A percentile compares a stretch with the other conserved stretches of the same genome.
These are phyloP conservation scores for Penicillium brevicompactum DNA, from an alignment of 2,329 filamentous ascomycete species.

Conservation along the genomic window DNA sequence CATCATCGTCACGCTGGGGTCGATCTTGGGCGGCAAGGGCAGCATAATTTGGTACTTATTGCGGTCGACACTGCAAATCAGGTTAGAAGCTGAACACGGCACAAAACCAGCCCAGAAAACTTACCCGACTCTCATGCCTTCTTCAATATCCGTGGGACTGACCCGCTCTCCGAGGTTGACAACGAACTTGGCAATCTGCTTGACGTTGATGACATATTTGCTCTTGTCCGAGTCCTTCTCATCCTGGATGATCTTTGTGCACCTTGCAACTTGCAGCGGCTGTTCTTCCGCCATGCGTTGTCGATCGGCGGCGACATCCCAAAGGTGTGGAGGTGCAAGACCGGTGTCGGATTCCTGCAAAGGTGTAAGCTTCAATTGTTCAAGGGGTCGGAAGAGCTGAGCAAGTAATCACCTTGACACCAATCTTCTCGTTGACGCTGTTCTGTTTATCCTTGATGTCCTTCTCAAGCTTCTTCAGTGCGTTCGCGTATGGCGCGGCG, in stretches of 20 bases:
- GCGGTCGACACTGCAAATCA: constrained; percentile 71
- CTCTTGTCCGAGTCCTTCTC: constrained; percentile 96
- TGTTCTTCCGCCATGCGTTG: constrained; percentile 99
- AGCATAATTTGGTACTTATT: constrained; percentile 99
- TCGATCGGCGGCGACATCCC: constrained; percentile 96
- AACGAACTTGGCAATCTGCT: constrained; percentile 99
- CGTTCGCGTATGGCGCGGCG: constrained; percentile 89
- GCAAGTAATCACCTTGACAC: constrained; percentile 47
- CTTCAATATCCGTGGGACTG: constrained; percentile 97
- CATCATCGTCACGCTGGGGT: constrained; percentile 99
- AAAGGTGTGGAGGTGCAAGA: constrained; percentile 95
- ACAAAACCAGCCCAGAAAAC: constrained; percentile 22
- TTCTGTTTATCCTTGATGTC: constrained; percentile 99
- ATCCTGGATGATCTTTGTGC: constrained; percentile 98
- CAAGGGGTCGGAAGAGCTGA: constrained; percentile 7
- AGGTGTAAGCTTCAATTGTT: constrained; percentile 28
- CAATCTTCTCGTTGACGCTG: constrained; percentile 98
- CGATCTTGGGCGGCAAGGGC: constrained; percentile 95
- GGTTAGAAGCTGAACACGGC: constrained; percentile 7
- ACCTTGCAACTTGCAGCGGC: constrained; percentile 92
- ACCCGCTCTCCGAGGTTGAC: constrained; percentile 97
- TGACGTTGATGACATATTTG: constrained; percentile 99
- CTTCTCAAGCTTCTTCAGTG: constrained; percentile 96
- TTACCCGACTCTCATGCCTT: constrained; percentile 94
- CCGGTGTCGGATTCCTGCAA: constrained; percentile 93